Conservation (phyloP, 140 eudicot genomes). For the Oenanthe javanica region DNA sequence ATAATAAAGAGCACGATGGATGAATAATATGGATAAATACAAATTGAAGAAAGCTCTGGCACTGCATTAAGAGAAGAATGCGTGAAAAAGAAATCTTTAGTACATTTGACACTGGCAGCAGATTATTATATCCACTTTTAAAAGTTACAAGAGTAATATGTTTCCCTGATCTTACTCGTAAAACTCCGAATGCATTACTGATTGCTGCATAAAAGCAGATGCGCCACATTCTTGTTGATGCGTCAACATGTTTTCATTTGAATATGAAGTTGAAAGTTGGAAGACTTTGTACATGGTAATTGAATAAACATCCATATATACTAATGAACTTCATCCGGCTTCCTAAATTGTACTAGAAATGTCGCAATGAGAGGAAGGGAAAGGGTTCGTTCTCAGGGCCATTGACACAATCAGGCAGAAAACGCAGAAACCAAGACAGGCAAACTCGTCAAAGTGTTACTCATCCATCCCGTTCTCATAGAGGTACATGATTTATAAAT, state of each 20-base stretch:
- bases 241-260: too few species aligned
- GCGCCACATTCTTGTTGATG: too few species aligned
- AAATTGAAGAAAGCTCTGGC: neutral
- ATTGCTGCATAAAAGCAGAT: too few species aligned
- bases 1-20: too few species aligned
- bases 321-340: neutral
- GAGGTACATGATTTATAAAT: constrained; percentile 29
- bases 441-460: constrained; percentile 26
- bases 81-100: too few species aligned
- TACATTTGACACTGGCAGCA: too few species aligned
- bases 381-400: constrained; percentile 33
- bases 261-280: too few species aligned
- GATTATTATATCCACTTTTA: too few species aligned
- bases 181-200: too few species aligned
- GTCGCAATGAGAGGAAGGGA: constrained; percentile 5
- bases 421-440: constrained; percentile 26
- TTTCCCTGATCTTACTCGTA: too few species aligned
- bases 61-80: neutral
- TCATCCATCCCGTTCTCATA: constrained; percentile 45
- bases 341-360: constrained; percentile 15
- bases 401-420: constrained; percentile 32
- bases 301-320: neutral
- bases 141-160: too few species aligned
- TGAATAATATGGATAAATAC: too few species aligned
- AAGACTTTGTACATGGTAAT: neutral